Percentiles rank a stretch among this genome's conserved stretches.
These are phyloP conservation scores for Pseudisothecium myosuroides DNA, from an alignment of 225 moss, liverwort and hornwort genomes.

Conservation along the genomic window DNA sequence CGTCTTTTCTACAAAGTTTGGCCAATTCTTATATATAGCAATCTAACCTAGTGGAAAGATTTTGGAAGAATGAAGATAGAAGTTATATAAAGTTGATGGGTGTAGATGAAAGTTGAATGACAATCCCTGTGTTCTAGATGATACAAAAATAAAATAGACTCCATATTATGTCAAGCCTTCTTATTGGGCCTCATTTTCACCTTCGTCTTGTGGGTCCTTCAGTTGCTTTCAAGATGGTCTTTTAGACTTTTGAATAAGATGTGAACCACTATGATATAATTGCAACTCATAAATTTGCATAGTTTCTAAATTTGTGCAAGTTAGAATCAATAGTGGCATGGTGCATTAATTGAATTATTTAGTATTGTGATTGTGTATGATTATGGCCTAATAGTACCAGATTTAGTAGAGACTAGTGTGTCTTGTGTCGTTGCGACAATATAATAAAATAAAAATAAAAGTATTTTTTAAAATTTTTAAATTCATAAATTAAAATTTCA, in stretches of 20 bases:
- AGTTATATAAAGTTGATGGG: background rate
- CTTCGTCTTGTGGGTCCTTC: accelerated
- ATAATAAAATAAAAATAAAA: no score
- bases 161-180: no score
- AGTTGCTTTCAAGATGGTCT: background rate
- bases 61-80: background rate
- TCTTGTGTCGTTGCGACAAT: no score
- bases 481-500: no score
- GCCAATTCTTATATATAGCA: accelerated
- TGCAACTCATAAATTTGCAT: background rate
- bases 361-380: background rate
- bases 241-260: background rate
- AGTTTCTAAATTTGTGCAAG: background rate
- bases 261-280: background rate
- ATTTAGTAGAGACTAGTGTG: background rate
- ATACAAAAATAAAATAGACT: background rate
- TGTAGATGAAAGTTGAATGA: no score
- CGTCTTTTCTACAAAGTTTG: background rate
- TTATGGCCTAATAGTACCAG: accelerated
- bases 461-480: no score
- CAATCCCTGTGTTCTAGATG: background rate
- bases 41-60: accelerated
- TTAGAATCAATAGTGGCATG: no score
- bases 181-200: background rate
- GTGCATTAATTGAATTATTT: background rate